phyloP scores from a whole-genome alignment of 2,329 filamentous ascomycete genomes.

The Fusarium continuum region DNA sequence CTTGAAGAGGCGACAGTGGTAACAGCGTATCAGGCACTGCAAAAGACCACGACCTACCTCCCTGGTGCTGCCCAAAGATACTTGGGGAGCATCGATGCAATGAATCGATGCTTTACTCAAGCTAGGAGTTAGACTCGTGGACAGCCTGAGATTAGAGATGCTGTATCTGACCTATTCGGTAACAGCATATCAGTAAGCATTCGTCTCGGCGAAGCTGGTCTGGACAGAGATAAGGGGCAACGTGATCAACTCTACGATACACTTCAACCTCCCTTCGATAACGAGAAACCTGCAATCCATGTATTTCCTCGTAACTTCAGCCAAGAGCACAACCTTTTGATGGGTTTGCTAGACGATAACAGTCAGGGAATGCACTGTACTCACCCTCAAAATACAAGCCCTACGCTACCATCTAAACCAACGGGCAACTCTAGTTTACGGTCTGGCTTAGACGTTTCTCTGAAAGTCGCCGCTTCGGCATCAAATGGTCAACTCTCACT shows the following conservation, averaged over 20 bases:
- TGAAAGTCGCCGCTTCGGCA: neutral
- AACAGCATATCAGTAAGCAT: constrained; percentile 24
- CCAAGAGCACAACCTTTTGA: constrained; percentile 6
- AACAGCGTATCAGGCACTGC: constrained; percentile 26
- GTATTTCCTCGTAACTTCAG: neutral
- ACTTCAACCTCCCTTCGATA: neutral
- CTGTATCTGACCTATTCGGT: neutral
- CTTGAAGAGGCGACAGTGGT: constrained; percentile 13
- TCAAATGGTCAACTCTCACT: constrained; percentile 27
- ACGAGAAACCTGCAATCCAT: constrained; percentile 2
- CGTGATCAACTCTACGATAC: neutral
- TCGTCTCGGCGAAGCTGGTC: constrained; percentile 15
- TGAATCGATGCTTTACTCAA: constrained; percentile 22
- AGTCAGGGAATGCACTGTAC: neutral
- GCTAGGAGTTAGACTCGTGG: constrained; percentile 2
- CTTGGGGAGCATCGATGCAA: constrained; percentile 22
- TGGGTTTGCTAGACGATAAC: constrained; percentile 3
- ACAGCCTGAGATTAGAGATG: neutral
- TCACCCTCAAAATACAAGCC: constrained; percentile 10
- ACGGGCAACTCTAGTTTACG: constrained; percentile 12
- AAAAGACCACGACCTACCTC: constrained; percentile 21
- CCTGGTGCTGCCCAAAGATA: constrained; percentile 30
- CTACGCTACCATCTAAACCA: constrained; percentile 16
- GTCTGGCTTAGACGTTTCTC: constrained; percentile 2
- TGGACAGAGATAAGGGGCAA: neutral